Evolutionary conservation across 2,329 filamentous ascomycete species (phyloP).

Genomic region (Ophiocordyceps polyrhachis-furcata): DNA sequence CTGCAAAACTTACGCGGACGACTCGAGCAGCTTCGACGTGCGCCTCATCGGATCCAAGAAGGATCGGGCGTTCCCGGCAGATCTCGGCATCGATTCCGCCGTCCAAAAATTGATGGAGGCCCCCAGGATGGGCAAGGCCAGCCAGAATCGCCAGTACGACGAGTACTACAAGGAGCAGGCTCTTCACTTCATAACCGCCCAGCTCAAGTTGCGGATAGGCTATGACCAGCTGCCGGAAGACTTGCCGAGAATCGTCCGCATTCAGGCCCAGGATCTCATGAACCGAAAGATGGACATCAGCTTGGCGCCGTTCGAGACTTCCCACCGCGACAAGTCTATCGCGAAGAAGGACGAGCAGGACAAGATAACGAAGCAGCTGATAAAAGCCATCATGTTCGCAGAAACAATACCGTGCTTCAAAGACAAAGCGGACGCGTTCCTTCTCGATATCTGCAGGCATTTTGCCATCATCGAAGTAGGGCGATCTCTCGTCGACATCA

Average conservation of each 20-base stretch:
- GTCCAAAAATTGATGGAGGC: slow-evolving; percentile 73
- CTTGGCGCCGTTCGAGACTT: slow-evolving; percentile 50
- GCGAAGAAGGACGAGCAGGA: slow-evolving; percentile 78
- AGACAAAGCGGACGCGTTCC: slow-evolving; percentile 53
- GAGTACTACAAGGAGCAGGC: slow-evolving; percentile 86
- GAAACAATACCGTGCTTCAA: slow-evolving; percentile 67
- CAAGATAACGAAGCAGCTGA: slow-evolving; percentile 58
- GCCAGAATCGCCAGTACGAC: slow-evolving; percentile 45
- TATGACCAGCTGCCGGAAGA: slow-evolving; percentile 80
- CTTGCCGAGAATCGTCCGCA: slow-evolving; percentile 61
- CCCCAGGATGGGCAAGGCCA: slow-evolving; percentile 40
- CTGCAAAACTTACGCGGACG: slow-evolving; percentile 75
- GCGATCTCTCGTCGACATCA: slow-evolving; percentile 60
- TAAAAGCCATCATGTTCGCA: slow-evolving; percentile 79
- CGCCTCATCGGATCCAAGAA: slow-evolving; percentile 77
- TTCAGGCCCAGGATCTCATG: slow-evolving; percentile 76
- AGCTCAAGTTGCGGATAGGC: slow-evolving; percentile 80
- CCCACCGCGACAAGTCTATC: slow-evolving; percentile 66
- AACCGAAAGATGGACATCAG: slow-evolving; percentile 54
- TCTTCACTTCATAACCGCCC: slow-evolving; percentile 68
- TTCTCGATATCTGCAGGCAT: slow-evolving; percentile 70
- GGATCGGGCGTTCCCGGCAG: slow-evolving; percentile 72
- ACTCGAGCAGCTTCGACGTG: slow-evolving; percentile 71
- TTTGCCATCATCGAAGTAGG: slow-evolving; percentile 84
- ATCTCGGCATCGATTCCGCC: slow-evolving; percentile 73